phyloP scores from a whole-genome alignment of 2,329 filamentous ascomycete genomes.

The Fusarium mangiferae region DNA sequence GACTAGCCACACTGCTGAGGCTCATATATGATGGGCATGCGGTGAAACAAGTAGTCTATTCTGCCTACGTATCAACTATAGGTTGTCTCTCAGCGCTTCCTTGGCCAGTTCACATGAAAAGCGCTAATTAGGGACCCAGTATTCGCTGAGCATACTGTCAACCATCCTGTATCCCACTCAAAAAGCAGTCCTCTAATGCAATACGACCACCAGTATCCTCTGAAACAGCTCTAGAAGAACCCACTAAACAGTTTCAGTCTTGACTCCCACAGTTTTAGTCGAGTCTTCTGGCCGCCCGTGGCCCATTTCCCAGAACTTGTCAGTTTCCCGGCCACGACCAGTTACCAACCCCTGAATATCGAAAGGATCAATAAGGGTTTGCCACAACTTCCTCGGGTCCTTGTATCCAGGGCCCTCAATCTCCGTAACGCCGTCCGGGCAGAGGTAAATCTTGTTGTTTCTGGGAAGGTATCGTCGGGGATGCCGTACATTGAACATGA shows the following conservation, averaged over 20 bases:
- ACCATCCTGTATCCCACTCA: not conserved
- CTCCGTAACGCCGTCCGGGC: conserved; percentile 60
- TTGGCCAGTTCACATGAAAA: not conserved
- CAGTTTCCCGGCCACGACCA: conserved; percentile 44
- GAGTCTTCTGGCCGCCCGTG: not conserved
- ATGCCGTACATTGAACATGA: conserved; percentile 62
- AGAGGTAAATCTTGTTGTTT: conserved; percentile 61
- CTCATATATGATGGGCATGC: not conserved
- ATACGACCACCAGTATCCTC: not conserved
- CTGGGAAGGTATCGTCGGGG: conserved; percentile 62
- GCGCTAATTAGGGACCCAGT: not conserved
- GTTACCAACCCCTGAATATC: conserved; percentile 50
- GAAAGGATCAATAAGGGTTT: conserved; percentile 56
- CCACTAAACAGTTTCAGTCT: conserved; percentile 6
- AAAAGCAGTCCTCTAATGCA: too few relatives aligned
- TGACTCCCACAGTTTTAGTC: conserved; percentile 2
- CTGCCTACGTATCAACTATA: not conserved
- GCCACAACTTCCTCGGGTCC: conserved; percentile 56
- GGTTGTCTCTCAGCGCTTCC: not conserved
- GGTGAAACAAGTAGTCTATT: not conserved
- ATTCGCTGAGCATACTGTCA: not conserved
- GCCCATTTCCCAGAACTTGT: conserved; percentile 51
- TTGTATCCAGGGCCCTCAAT: conserved; percentile 60
- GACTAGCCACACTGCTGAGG: not conserved
- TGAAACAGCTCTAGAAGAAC: not conserved